Conservation (phyloP, 495 filamentous ascomycete species). For the Neurospora intermedia region DNA sequence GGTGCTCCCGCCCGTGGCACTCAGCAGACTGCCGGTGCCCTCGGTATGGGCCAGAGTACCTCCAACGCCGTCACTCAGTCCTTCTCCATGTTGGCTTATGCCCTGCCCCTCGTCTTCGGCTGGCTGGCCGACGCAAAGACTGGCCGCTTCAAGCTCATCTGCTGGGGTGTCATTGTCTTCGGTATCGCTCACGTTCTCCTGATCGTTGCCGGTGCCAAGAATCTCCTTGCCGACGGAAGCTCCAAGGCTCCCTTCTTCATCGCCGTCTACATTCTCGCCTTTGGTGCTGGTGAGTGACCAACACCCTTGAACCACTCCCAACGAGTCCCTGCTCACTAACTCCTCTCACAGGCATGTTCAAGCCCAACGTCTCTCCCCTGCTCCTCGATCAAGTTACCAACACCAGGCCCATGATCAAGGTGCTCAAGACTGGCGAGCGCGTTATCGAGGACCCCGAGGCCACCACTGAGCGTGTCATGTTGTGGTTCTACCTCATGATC, state of each 20-base stretch:
- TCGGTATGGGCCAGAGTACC: constrained; percentile 49
- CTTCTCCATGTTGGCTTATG: constrained; percentile 50
- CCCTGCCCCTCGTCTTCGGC: constrained; percentile 46
- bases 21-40: constrained; percentile 47
- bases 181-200: constrained; percentile 56
- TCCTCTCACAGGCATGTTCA: constrained; percentile 39
- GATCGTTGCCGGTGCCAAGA: constrained; percentile 48
- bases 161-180: constrained; percentile 51
- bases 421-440: constrained; percentile 34
- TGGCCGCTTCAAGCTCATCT: constrained; percentile 52
- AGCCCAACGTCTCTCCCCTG: constrained; percentile 56
- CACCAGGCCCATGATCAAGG: constrained; percentile 34
- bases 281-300: constrained; percentile 53
- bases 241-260: constrained; percentile 49
- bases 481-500: constrained; percentile 53
- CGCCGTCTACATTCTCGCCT: constrained; percentile 45
- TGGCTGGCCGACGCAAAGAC: constrained; percentile 47
- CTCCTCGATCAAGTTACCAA: constrained; percentile 47
- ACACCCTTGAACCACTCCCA: not conserved
- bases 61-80: constrained; percentile 49
- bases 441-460: constrained; percentile 50
- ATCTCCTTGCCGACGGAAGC: constrained; percentile 44
- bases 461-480: constrained; percentile 53
- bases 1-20: constrained; percentile 45
- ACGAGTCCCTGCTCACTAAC: not conserved